phyloP scores from a whole-genome alignment of 495 filamentous ascomycete species.

The Pyronema omphalodes region DNA sequence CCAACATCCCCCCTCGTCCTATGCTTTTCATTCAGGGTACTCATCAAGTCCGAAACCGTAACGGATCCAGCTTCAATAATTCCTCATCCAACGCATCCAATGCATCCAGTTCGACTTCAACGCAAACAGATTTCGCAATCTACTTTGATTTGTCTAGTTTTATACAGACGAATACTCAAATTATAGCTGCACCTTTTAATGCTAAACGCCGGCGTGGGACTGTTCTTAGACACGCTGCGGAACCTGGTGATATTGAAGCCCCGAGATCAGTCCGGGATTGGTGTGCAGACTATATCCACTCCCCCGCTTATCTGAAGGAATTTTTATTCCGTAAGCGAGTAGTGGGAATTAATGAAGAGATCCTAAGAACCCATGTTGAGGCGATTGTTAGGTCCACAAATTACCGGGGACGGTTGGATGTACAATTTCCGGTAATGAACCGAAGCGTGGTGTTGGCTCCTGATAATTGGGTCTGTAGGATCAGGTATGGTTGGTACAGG shows the following conservation, averaged over 20 bases:
- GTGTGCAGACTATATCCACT: slow-evolving; percentile 38
- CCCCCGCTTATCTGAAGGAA: slow-evolving; percentile 31
- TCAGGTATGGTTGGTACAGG: slow-evolving; percentile 40
- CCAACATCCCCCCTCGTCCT: slow-evolving; percentile 6
- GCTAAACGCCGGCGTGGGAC: neutral
- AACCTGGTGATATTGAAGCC: neutral
- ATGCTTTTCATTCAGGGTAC: slow-evolving; percentile 10
- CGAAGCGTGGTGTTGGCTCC: slow-evolving; percentile 36
- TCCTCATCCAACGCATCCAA: slow-evolving; percentile 25
- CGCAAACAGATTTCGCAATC: slow-evolving; percentile 26
- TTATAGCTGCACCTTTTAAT: neutral
- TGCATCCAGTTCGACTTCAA: slow-evolving; percentile 29
- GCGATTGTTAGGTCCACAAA: slow-evolving; percentile 36
- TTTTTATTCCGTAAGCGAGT: slow-evolving; percentile 35
- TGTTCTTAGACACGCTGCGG: neutral
- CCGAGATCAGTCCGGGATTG: slow-evolving; percentile 31
- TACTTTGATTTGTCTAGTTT: neutral
- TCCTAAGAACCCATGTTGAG: slow-evolving; percentile 29
- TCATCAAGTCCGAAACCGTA: slow-evolving; percentile 2
- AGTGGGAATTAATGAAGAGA: slow-evolving; percentile 32
- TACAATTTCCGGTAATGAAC: slow-evolving; percentile 36
- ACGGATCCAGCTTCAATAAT: slow-evolving; percentile 10
- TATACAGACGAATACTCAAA: neutral
- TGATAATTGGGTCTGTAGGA: slow-evolving; percentile 34
- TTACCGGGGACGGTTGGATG: slow-evolving; percentile 37